Evolutionary conservation across 1,284 basidiomycete species (phyloP), one percentile per base, ranked within the genome.

Genomic region (Melampsora larici-populina): DNA sequence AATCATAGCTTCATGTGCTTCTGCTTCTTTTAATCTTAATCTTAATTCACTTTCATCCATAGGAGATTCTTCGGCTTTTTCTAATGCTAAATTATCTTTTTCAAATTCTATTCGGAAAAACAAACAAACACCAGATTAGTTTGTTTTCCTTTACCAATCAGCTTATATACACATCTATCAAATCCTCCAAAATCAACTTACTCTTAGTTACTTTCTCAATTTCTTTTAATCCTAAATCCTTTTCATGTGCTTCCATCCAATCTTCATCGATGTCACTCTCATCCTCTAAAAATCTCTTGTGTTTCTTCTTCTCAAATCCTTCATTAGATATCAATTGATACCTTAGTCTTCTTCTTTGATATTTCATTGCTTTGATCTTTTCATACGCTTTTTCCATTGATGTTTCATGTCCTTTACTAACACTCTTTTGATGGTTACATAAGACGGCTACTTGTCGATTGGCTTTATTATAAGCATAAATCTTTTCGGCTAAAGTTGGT

Each of bases 341-440:
- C 7, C 94, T 91, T 31, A 94, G 87, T 84, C 94, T 94, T 91
- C 92, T 93, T 43, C 93, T 90, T 80, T 97, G 93, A 82, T 97
- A 97, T 85, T 97, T 97, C 82, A 97, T 85, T 7, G 88, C 88
- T 55, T 90, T 84, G 55, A 87, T 82, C 85, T 86, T 94, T 83
- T 96, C 90, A 24, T 87, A 88, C 88, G 95, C 91, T 85, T 93
- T 97, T 81, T 91, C 90, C 91, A 97, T 95, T 6, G 91, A 92
- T 80, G 91, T 90, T 48, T 91, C 92, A 81, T 96, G 94, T 18
- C 89, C 91, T 86, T 97, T 97, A 72, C 92, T 91, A 5, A 91
- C 93, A 78, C 89, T 89, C 85, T 93, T 89, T 85, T 97, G 94
- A 92, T 98, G 94, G 88, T 98, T 98, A 88, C 94, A 98, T 66